Base-by-base conservation (phyloP, 2,329 filamentous ascomycete genomes). In the Penicillium sumatraense region DNA sequence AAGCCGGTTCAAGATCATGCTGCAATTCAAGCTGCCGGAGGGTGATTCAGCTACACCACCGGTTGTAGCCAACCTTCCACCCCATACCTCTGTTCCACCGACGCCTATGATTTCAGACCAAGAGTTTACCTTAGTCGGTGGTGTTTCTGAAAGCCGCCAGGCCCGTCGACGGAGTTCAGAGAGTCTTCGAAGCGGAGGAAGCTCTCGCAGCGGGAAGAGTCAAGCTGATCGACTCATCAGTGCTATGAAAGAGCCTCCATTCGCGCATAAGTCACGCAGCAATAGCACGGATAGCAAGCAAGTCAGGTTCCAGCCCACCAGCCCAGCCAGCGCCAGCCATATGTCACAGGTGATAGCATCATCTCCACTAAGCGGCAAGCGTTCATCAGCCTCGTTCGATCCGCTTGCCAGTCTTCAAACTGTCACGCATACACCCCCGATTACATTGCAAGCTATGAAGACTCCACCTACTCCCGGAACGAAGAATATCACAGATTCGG, bases 1-100 rank as follows among this genome's bases (percentile, higher is more conserved):
- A 0, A 93, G 91, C 16, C 83, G 89, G 49, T 96, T 96, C 60
- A 86, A 91, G 18, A 85, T 96, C 21, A 85, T 90, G 59, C 77
- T 96, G 26, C 88, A 89, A 0, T 95, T 96, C 60, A 80, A 86
- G 7, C 69, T 93, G 1, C 86, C 85, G 0, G 60, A 67, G 2
- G 64, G 63, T 18, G 40, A 36, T 2, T 14, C 49, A 9, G 18
- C 27, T 0, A 38, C 42, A 4, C 49, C 45, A 3, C 35, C 56
- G 4, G 35, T 20, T 3, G 24, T 53, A n/a, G 18, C 48, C 3
- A 31, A 14, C 10, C 11, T 26, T 5, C 45, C 58, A 18, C 41
- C 40, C 11, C 40, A 53, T 4, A 45, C 29, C 9, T 13, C 41
- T 29, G 51, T 57, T 3, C 84, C 68, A 6, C 49, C 51, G 1